phyloP scores from a whole-genome alignment of 2,329 filamentous ascomycete genomes.

The Colletotrichum endophyticum region DNA sequence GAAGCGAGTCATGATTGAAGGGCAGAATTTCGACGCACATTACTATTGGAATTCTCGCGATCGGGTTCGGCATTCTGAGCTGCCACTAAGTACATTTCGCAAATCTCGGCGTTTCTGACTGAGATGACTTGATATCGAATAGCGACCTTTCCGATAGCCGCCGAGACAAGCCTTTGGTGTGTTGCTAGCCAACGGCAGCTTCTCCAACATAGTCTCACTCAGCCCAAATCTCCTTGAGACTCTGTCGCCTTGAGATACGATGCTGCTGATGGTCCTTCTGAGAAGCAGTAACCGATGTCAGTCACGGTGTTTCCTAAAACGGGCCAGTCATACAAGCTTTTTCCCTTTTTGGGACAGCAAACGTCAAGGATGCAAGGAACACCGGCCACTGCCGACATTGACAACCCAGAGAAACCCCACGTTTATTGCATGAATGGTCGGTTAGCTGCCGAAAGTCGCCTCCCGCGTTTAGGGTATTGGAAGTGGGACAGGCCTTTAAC shows the following conservation, averaged over 20 bases:
- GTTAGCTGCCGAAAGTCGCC: background rate
- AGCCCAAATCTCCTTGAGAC: background rate
- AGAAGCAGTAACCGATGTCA: background rate
- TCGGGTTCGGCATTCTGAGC: background rate
- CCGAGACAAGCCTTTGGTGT: background rate
- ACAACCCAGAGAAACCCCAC: background rate
- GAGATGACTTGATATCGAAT: background rate
- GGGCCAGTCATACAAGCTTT: background rate
- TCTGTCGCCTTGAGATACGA: background rate
- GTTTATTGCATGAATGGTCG: background rate
- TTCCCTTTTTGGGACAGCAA: background rate
- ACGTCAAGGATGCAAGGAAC: background rate
- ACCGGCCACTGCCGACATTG: background rate
- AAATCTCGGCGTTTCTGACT: background rate
- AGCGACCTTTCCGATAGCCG: background rate
- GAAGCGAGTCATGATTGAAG: background rate
- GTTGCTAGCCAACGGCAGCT: background rate
- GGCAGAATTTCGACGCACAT: background rate
- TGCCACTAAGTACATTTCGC: background rate
- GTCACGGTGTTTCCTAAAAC: background rate
- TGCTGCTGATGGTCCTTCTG: background rate
- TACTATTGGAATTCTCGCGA: background rate
- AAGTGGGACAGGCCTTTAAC: background rate
- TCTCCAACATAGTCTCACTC: background rate
- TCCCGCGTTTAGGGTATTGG: background rate